phyloP scores from a whole-genome alignment of 192 early-diverging fungal genomes.

The Linnemannia zychae region DNA sequence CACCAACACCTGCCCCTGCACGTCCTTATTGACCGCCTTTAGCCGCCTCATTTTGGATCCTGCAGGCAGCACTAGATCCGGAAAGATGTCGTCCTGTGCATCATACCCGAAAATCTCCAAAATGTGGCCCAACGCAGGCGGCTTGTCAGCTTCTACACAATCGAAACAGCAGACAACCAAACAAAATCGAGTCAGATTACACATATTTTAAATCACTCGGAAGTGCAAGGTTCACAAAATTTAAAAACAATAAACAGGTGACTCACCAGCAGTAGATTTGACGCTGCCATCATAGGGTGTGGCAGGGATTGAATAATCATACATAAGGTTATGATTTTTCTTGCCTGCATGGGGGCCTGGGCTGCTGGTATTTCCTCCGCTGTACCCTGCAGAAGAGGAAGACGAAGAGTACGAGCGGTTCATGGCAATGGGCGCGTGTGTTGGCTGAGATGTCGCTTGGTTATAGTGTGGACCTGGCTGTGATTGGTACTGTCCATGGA shows the following conservation, averaged over 20 bases:
- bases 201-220: not conserved
- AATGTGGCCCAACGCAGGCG: conserved; percentile 37
- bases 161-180: not conserved
- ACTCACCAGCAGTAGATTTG: conserved; percentile 30
- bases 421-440: conserved; percentile 36
- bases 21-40: conserved; percentile 17
- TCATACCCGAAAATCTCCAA: conserved; percentile 46
- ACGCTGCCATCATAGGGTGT: conserved; percentile 19
- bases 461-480: conserved; percentile 1
- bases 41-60: conserved; percentile 33
- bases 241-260: not conserved
- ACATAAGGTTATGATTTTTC: conserved; percentile 37
- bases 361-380: conserved; percentile 28
- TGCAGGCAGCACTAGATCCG: conserved; percentile 26
- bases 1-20: conserved; percentile 27
- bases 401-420: conserved; percentile 44
- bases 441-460: conserved; percentile 11
- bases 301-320: conserved; percentile 29
- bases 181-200: not conserved
- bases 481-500: not conserved
- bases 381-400: conserved; percentile 37
- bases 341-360: conserved; percentile 19
- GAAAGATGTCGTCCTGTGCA: conserved; percentile 34
- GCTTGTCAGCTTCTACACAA: conserved; percentile 28
- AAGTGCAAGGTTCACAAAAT: not conserved